phyloP scores from a whole-genome alignment of 805 yeast species.

The Danielozyma ontarioensis region DNA sequence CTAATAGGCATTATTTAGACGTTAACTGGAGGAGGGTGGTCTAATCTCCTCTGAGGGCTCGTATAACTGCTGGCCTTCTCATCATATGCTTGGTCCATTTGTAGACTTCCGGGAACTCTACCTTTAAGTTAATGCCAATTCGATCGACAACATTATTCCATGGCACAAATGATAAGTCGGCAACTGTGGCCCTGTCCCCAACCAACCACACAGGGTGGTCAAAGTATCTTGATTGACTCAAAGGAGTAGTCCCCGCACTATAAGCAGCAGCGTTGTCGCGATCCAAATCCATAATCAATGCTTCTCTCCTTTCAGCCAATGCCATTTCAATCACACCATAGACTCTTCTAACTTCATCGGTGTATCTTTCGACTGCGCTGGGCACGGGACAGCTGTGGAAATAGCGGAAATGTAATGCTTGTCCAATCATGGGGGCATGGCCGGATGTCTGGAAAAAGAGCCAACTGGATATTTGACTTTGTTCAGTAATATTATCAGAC shows the following conservation, averaged over 20 bases:
- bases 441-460: slow-evolving; percentile 93
- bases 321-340: slow-evolving; percentile 95
- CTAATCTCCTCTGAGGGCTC: slow-evolving; percentile 77
- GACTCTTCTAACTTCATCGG: slow-evolving; percentile 88
- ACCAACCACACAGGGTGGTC: slow-evolving; percentile 95
- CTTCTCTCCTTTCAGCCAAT: slow-evolving; percentile 86
- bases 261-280: slow-evolving; percentile 83
- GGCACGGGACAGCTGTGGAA: slow-evolving; percentile 84
- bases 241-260: slow-evolving; percentile 82
- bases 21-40: no score
- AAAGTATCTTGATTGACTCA: slow-evolving; percentile 78
- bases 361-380: slow-evolving; percentile 84
- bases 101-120: slow-evolving; percentile 91
- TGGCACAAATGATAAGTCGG: slow-evolving; percentile 89
- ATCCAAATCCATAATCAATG: slow-evolving; percentile 83
- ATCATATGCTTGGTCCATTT: slow-evolving; percentile 95
- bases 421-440: slow-evolving; percentile 98
- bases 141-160: slow-evolving; percentile 96
- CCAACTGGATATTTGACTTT: slow-evolving; percentile 83
- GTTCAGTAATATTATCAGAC: slow-evolving; percentile 74
- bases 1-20: no score
- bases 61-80: slow-evolving; percentile 87
- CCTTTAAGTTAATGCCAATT: slow-evolving; percentile 80
- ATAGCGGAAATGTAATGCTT: slow-evolving; percentile 88
- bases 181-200: slow-evolving; percentile 74